Evolutionary conservation across 1,139 yeast species (phyloP).

Genomic region (Nakaseomyces delphensis): DNA sequence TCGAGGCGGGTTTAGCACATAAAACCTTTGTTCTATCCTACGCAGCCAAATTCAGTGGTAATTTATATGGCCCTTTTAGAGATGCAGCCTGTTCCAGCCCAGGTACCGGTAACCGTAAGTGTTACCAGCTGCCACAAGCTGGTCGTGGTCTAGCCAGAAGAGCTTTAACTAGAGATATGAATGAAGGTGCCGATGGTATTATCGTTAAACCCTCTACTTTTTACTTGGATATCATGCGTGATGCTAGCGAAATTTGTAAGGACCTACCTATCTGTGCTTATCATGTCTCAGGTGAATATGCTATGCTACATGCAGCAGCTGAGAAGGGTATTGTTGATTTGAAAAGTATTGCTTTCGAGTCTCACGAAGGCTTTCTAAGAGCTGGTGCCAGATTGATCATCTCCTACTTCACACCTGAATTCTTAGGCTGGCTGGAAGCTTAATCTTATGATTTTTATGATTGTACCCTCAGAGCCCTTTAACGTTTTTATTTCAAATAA

Average conservation of each 20-base stretch:
- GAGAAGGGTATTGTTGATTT: slow-evolving; percentile 89
- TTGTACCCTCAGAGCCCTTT: not conserved
- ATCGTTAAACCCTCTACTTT: slow-evolving; percentile 97
- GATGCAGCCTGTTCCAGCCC: slow-evolving; percentile 96
- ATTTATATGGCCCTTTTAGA: slow-evolving; percentile 91
- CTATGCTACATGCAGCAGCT: slow-evolving; percentile 98
- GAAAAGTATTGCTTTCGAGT: slow-evolving; percentile 81
- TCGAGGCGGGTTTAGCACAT: slow-evolving; percentile 79
- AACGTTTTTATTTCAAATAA: not conserved
- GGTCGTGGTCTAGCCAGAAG: slow-evolving; percentile 92
- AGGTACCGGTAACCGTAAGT: slow-evolving; percentile 80
- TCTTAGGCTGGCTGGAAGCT: slow-evolving; percentile 75
- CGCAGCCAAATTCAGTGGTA: slow-evolving; percentile 88
- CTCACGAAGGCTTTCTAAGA: slow-evolving; percentile 83
- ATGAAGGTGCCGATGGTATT: slow-evolving; percentile 92
- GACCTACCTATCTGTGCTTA: slow-evolving; percentile 91
- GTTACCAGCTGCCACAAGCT: slow-evolving; percentile 89
- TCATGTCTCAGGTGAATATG: slow-evolving; percentile 96
- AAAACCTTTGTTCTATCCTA: slow-evolving; percentile 85
- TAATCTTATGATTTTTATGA: not conserved
- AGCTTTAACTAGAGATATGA: slow-evolving; percentile 75
- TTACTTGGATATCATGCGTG: slow-evolving; percentile 81
- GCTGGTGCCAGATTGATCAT: slow-evolving; percentile 94
- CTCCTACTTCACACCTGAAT: slow-evolving; percentile 92
- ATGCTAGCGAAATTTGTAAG: slow-evolving; percentile 71